Conservation (phyloP, 2,329 filamentous ascomycete species). For the Sarocladium brachiariae region DNA sequence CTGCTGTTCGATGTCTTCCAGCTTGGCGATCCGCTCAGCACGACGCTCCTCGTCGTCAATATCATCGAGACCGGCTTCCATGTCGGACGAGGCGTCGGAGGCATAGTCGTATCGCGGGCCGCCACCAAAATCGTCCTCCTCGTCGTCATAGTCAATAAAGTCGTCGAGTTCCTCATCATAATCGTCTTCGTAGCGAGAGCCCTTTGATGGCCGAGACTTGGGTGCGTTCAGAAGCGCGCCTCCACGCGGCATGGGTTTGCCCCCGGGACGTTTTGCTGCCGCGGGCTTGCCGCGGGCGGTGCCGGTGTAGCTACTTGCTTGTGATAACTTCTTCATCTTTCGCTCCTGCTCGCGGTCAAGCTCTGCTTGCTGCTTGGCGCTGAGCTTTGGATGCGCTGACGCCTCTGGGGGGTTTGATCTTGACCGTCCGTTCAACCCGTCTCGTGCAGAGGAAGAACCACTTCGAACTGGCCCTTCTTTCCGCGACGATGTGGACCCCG, state of each 20-base stretch:
- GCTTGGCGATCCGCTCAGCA: conserved; percentile 55
- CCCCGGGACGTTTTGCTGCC: conserved; percentile 19
- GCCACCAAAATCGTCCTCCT: conserved; percentile 35
- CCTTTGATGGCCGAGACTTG: conserved; percentile 22
- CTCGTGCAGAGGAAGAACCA: conserved; percentile 11
- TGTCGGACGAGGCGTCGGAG: conserved; percentile 64
- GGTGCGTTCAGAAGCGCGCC: conserved; percentile 33
- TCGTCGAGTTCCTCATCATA: conserved; percentile 58
- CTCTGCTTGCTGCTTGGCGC: conserved; percentile 10
- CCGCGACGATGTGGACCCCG: conserved; percentile 19
- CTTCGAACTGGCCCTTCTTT: conserved; percentile 21
- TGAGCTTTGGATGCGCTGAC: conserved; percentile 13
- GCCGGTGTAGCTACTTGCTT: conserved; percentile 58
- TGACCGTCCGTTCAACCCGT: background rate
- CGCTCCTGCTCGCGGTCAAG: conserved; percentile 37
- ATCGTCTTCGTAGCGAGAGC: conserved; percentile 45
- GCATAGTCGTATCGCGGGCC: conserved; percentile 46
- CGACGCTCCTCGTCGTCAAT: conserved; percentile 64
- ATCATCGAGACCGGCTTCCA: conserved; percentile 70
- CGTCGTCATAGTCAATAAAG: conserved; percentile 56
- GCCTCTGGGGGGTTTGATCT: background rate
- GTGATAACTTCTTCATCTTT: conserved; percentile 54
- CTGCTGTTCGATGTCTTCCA: conserved; percentile 61
- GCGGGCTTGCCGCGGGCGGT: conserved; percentile 53
- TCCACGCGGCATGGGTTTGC: conserved; percentile 26